Evolutionary conservation across 2,329 filamentous ascomycete genomes (phyloP).

Genomic region (Epichloe sp.): DNA sequence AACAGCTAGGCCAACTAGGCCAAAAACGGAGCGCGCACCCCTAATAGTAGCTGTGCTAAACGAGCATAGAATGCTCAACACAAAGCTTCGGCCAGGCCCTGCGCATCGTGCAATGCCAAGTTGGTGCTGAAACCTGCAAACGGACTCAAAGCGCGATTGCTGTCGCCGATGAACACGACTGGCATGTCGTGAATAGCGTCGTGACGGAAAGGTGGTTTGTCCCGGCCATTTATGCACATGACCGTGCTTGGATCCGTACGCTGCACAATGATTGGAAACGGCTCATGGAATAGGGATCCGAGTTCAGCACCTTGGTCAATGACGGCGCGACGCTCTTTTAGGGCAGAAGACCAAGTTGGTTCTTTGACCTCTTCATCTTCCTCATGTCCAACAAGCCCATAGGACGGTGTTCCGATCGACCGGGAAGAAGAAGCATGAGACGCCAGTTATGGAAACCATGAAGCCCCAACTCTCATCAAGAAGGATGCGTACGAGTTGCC

Average conservation of each 20-base stretch:
- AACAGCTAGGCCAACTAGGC: too few species aligned
- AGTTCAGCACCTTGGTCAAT: conserved; percentile 16
- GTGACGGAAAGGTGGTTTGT: too few species aligned
- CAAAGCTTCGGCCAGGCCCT: conserved; percentile 32
- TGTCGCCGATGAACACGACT: conserved; percentile 35
- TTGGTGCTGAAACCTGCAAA: conserved; percentile 37
- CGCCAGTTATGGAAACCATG: conserved; percentile 19
- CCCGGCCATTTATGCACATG: too few species aligned
- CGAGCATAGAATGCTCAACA: too few species aligned
- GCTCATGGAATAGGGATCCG: too few species aligned
- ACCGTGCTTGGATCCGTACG: too few species aligned
- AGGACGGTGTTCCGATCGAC: conserved; percentile 23
- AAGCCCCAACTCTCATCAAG: conserved; percentile 20
- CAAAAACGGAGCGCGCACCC: too few species aligned
- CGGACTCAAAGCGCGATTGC: conserved; percentile 35
- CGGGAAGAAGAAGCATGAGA: conserved; percentile 26
- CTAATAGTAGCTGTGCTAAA: too few species aligned
- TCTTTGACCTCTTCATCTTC: conserved; percentile 9
- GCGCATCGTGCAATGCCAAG: conserved; percentile 32
- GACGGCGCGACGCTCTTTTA: conserved; percentile 15
- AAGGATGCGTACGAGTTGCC: too few species aligned
- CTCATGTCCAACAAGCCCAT: conserved; percentile 24
- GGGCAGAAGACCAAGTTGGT: conserved; percentile 7
- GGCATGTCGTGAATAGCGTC: conserved; percentile 8
- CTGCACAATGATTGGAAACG: too few species aligned